Percentiles rank a stretch among this genome's conserved stretches.
Conservation (phyloP, 345 rosid species). For the Rubroshorea leprosula region DNA sequence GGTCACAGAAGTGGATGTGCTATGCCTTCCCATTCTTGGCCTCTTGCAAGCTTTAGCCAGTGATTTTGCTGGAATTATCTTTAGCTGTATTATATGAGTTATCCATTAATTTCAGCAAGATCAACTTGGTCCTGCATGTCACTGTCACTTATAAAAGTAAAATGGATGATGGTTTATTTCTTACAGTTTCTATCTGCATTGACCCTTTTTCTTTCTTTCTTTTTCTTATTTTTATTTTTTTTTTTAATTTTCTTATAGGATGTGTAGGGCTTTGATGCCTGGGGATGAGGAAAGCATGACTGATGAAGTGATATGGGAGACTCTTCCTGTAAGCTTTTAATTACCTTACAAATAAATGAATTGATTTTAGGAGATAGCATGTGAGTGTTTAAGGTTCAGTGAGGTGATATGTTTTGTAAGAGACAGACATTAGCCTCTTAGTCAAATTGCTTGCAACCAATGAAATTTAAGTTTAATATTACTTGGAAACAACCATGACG, state of each 20-base stretch:
- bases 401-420: neutral
- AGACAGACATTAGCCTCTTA: no score
- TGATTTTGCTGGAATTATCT: neutral
- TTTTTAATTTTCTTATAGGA: constrained; percentile 36
- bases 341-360: constrained; percentile 6
- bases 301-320: constrained; percentile 96
- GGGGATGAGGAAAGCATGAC: constrained; percentile 94
- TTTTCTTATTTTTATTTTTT: neutral
- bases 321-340: constrained; percentile 72
- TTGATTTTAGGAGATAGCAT: neutral
- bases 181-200: neutral
- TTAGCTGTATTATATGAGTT: constrained; percentile 3
- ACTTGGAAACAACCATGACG: neutral
- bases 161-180: neutral
- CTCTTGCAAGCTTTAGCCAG: neutral
- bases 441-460: neutral
- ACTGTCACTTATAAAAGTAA: neutral
- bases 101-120: neutral
- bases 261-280: constrained; percentile 87
- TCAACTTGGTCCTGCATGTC: neutral
- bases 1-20: neutral
- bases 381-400: no score
- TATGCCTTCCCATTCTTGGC: neutral
- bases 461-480: neutral
- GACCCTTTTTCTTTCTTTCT: neutral